These are phyloP conservation scores for Platanus orientalis DNA, from an alignment of 164 flowering plant genomes.

Conservation along the genomic window DNA sequence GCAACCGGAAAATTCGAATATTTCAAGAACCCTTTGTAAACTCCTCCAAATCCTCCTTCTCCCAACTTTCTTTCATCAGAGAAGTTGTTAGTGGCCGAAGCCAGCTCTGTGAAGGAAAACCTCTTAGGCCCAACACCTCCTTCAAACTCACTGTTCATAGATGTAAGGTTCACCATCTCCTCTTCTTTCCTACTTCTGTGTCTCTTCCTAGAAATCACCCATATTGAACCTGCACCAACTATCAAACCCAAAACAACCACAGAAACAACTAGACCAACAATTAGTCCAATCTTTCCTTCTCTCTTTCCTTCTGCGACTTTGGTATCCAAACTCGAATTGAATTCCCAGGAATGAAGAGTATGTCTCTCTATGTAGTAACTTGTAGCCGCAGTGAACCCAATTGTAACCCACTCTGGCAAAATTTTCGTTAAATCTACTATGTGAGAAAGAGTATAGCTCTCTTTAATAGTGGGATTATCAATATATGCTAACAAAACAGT, in stretches of 20 bases:
- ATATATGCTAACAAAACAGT: slow-evolving; percentile 21
- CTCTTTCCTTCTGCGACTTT: slow-evolving; percentile 2
- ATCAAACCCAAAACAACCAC: slow-evolving; percentile 10
- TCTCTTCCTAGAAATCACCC: neutral
- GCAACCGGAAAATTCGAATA: slow-evolving; percentile 15
- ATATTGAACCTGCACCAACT: neutral
- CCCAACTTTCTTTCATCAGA: slow-evolving; percentile 24
- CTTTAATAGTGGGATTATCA: slow-evolving; percentile 6
- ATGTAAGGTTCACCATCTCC: slow-evolving; percentile 1
- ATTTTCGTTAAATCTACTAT: slow-evolving; percentile 26
- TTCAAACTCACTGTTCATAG: slow-evolving; percentile 14
- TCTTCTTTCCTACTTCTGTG: neutral
- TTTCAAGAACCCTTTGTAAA: slow-evolving; percentile 15
- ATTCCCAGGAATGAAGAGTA: slow-evolving; percentile 27
- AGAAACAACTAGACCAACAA: slow-evolving; percentile 18
- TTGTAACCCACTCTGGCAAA: slow-evolving; percentile 36
- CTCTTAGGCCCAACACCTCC: slow-evolving; percentile 20
- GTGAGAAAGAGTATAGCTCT: slow-evolving; percentile 30
- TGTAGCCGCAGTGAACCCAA: slow-evolving; percentile 29
- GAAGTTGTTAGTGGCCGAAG: slow-evolving; percentile 21
- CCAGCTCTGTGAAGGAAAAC: slow-evolving; percentile 17
- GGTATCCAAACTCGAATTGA: slow-evolving; percentile 26
- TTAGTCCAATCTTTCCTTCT: neutral
- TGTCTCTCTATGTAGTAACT: slow-evolving; percentile 16
- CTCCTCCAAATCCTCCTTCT: no score